Base-by-base conservation (phyloP, 352 stramenopile genomes). In the Phytophthora tentaculata region DNA sequence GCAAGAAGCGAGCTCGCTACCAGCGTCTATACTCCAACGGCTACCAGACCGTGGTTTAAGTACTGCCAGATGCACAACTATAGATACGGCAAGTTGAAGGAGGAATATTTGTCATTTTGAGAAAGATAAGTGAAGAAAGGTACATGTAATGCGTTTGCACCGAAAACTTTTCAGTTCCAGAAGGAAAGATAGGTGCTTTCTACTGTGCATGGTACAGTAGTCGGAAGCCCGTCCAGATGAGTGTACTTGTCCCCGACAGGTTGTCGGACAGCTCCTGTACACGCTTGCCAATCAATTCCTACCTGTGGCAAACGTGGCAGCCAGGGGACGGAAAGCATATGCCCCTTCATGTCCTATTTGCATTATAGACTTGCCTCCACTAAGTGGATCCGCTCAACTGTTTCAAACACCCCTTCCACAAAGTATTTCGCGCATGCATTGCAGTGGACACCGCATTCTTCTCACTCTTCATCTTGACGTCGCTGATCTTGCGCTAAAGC, bases 1-100 rank as follows among this genome's bases (percentile, higher is more conserved):
- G 54, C 28, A 65, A 77, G 43, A 85, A 80, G 64, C 83, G 81
- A 49, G 44, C 68, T 2, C 66, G 56, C 16, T 89, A 89, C 52
- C 53, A 82, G 74, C 56, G 71, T 14, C 81, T 89, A 44, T 64
- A 62, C 48, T 86, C 81, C 45, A 71, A 61, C 39, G 61, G 66
- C 32, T 66, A 74, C 37, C 56, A 75, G 37, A 47, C 57, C 12
- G 68, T 73, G 35, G 35, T 43, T 6, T 13, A 73, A 14, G 29
- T 29, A n/a, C n/a, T n/a, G n/a, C n/a, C n/a, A 39, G 22, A 59
- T 52, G n/a, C 22, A 43, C 9, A 35, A 14, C 32, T 39, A 39
- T 39, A 39, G 32, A 39, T 39, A 39, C 14, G 32, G 32, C 32
- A 14, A n/a, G 35, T 43, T 43, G 35, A n/a, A 43, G 35, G 24